These are phyloP conservation scores for Coemansia aciculifera DNA, from an alignment of 192 early-diverging fungal species.

Conservation along the genomic window DNA sequence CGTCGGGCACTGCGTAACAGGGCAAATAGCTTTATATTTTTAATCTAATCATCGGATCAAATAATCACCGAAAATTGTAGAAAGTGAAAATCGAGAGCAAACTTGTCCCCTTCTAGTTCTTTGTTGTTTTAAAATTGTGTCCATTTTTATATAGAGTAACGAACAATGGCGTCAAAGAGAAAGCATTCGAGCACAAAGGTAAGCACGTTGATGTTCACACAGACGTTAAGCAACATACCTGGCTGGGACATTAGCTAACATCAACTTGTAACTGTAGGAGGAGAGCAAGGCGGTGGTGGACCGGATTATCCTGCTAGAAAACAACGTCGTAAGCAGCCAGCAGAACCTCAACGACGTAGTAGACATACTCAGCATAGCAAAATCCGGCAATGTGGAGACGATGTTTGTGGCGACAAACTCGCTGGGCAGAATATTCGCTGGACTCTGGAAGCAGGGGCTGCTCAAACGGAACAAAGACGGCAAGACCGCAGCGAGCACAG, in stretches of 20 bases:
- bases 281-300: slow-evolving; percentile 19
- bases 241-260: neutral
- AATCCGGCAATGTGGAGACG: slow-evolving; percentile 57
- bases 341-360: slow-evolving; percentile 77
- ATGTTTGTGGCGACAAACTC: slow-evolving; percentile 72
- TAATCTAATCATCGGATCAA: neutral
- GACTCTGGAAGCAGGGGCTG: slow-evolving; percentile 40
- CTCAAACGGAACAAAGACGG: slow-evolving; percentile 19
- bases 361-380: slow-evolving; percentile 47
- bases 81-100: neutral
- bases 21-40: neutral
- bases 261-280: slow-evolving; percentile 6
- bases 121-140: neutral
- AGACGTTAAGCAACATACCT: neutral
- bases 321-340: slow-evolving; percentile 64
- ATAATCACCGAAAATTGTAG: neutral
- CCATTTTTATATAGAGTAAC: slow-evolving; percentile 1
- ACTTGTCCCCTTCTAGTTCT: neutral
- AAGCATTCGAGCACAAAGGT: slow-evolving; percentile 25
- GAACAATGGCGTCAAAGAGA: slow-evolving; percentile 32
- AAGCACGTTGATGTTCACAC: neutral
- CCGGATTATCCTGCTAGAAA: slow-evolving; percentile 62
- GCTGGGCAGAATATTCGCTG: slow-evolving; percentile 69
- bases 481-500: slow-evolving; percentile 10
- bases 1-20: neutral